These are phyloP conservation scores for Allium cepa DNA, from an alignment of 106 monocot species.

Conservation along the genomic window DNA sequence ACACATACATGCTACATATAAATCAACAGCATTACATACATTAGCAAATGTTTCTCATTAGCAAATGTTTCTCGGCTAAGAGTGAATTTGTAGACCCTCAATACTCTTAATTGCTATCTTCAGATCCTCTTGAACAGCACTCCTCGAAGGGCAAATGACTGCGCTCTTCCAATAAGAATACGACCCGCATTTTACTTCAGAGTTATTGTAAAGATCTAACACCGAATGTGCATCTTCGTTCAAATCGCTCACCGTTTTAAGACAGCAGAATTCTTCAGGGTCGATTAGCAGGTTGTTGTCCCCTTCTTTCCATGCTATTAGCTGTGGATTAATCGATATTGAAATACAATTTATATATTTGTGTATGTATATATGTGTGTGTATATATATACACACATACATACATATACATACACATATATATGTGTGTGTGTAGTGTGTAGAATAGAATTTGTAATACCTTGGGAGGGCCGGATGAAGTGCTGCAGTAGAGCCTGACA, in stretches of 20 bases:
- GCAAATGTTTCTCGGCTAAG: too few relatives aligned
- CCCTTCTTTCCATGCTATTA: constrained; percentile 81
- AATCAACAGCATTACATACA: too few relatives aligned
- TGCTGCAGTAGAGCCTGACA: constrained; percentile 75
- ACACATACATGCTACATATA: too few relatives aligned
- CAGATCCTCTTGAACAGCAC: constrained; percentile 30
- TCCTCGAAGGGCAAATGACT: constrained; percentile 33
- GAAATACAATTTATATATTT: not conserved
- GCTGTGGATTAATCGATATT: constrained; percentile 18
- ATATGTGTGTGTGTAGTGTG: too few relatives aligned
- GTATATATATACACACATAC: not conserved
- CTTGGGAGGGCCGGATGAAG: constrained; percentile 56
- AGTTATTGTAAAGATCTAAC: constrained; percentile 42
- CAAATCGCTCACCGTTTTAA: constrained; percentile 37
- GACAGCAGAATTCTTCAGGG: constrained; percentile 34
- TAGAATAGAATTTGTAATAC: constrained; percentile 8
- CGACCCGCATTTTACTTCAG: constrained; percentile 7
- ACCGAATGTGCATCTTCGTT: constrained; percentile 64
- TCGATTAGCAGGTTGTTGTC: constrained; percentile 54
- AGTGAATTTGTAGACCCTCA: constrained; percentile 14
- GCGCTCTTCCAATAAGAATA: constrained; percentile 40
- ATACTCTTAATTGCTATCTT: constrained; percentile 24
- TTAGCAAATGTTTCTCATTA: too few relatives aligned
- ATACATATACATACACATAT: not conserved
- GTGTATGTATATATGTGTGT: too few relatives aligned